Evolutionary conservation across 2,329 filamentous ascomycete species (phyloP).

Genomic region (Colletotrichum filicis): DNA sequence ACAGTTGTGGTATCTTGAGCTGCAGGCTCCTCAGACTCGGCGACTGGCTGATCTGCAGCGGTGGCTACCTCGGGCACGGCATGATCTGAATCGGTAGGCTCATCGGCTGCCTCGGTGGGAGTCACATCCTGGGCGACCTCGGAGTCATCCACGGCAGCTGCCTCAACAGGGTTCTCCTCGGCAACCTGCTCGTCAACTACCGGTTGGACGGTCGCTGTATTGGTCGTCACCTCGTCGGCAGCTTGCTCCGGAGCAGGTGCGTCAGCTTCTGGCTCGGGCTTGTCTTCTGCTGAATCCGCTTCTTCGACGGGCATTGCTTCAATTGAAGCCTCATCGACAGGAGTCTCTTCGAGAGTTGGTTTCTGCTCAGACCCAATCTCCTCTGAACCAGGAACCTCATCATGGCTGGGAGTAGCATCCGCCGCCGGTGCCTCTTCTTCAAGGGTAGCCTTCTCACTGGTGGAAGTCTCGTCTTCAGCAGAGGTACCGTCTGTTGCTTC

Average conservation of each 20-base stretch:
- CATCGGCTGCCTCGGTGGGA: background rate
- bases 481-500: background rate
- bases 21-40: background rate
- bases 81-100: background rate
- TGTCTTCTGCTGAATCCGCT: background rate
- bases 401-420: background rate
- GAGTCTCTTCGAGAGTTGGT: background rate
- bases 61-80: background rate
- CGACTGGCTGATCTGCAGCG: background rate
- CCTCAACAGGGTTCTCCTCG: background rate
- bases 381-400: background rate
- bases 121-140: background rate
- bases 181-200: background rate
- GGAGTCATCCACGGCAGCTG: background rate
- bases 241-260: background rate
- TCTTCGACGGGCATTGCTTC: background rate
- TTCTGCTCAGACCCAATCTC: background rate
- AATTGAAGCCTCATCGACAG: background rate
- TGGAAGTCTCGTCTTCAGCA: background rate
- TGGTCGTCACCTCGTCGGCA: background rate
- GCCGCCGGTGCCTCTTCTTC: background rate
- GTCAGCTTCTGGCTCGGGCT: background rate
- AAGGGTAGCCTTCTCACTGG: background rate
- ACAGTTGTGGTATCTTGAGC: background rate
- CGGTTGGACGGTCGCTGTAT: background rate